Conservation (phyloP, 208 protist genomes). For the Novymonas esmeraldas region DNA sequence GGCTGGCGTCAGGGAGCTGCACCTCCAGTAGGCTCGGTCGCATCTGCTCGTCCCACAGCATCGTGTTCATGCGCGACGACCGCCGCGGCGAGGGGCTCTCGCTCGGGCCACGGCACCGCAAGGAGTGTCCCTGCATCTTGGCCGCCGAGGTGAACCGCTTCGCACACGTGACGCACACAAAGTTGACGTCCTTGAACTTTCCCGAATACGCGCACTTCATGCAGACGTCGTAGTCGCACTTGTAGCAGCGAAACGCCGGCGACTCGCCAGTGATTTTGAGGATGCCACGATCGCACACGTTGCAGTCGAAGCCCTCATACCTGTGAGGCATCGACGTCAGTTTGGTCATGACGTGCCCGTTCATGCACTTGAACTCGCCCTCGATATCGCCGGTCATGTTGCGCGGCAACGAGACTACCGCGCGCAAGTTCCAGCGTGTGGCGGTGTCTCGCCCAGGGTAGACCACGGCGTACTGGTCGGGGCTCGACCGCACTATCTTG, state of each 20-base stretch:
- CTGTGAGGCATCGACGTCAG: constrained; percentile 79
- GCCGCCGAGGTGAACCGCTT: constrained; percentile 80
- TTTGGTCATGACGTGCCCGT: constrained; percentile 87
- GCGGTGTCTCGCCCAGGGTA: constrained; percentile 74
- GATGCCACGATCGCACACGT: constrained; percentile 85
- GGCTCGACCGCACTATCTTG: constrained; percentile 61
- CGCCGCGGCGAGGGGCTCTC: constrained; percentile 74
- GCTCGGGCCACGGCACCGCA: constrained; percentile 79
- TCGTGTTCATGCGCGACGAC: constrained; percentile 82
- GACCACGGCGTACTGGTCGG: constrained; percentile 78
- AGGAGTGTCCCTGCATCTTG: constrained; percentile 81
- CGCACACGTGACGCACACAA: constrained; percentile 82
- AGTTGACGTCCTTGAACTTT: constrained; percentile 79
- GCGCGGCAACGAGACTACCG: constrained; percentile 76
- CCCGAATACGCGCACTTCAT: constrained; percentile 79
- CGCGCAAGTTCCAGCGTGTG: constrained; percentile 75
- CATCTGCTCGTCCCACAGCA: constrained; percentile 76
- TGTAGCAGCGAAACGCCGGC: constrained; percentile 84
- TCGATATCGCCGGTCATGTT: constrained; percentile 65
- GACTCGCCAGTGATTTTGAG: constrained; percentile 65
- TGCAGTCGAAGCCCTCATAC: constrained; percentile 91
- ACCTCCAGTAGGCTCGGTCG: constrained; percentile 75
- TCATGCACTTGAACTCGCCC: constrained; percentile 76
- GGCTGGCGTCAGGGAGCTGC: constrained; percentile 43
- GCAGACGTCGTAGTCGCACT: constrained; percentile 92